Percentiles rank a stretch among this genome's conserved stretches.
Evolutionary conservation across 2,329 filamentous ascomycete genomes (phyloP).

Genomic region (Neobulgaria alba): DNA sequence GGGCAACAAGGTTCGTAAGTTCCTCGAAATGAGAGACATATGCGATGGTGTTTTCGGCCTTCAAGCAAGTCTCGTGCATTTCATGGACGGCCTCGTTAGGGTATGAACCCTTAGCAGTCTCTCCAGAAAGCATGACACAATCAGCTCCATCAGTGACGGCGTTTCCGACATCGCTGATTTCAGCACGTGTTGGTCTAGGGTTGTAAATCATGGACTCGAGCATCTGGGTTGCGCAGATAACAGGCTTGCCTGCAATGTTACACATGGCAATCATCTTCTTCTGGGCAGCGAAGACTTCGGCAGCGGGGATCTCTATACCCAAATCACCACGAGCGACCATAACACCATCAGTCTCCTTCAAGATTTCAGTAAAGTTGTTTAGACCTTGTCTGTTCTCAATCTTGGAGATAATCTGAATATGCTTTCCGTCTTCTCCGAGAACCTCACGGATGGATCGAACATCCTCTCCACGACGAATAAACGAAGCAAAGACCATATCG

Average conservation of each 20-base stretch:
- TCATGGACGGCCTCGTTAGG: constrained; percentile 85
- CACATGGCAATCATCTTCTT: constrained; percentile 99
- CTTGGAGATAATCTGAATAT: constrained; percentile 99
- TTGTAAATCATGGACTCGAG: constrained; percentile 99
- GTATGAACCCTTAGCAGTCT: constrained; percentile 97
- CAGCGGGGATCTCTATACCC: constrained; percentile 96
- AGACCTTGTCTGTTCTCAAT: constrained; percentile 99
- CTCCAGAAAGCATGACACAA: constrained; percentile 98
- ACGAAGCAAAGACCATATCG: constrained; percentile 98
- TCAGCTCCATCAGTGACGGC: constrained; percentile 95
- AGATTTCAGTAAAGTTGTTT: constrained; percentile 98
- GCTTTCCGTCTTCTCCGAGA: constrained; percentile 82
- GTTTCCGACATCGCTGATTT: constrained; percentile 98
- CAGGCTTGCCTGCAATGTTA: constrained; percentile 97
- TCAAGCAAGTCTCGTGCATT: constrained; percentile 97
- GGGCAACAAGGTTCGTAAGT: constrained; percentile 72
- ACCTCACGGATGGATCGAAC: constrained; percentile 88
- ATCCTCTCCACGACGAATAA: constrained; percentile 90
- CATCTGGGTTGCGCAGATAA: constrained; percentile 99
- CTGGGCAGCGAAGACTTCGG: constrained; percentile 97
- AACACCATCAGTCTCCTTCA: constrained; percentile 93
- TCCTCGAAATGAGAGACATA: constrained; percentile 97
- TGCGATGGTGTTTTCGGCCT: constrained; percentile 94
- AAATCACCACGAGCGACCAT: constrained; percentile 99
- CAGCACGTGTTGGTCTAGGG: constrained; percentile 91